Base-by-base conservation (phyloP, 129 eudicot genomes). In the Ambrosia trifida region DNA sequence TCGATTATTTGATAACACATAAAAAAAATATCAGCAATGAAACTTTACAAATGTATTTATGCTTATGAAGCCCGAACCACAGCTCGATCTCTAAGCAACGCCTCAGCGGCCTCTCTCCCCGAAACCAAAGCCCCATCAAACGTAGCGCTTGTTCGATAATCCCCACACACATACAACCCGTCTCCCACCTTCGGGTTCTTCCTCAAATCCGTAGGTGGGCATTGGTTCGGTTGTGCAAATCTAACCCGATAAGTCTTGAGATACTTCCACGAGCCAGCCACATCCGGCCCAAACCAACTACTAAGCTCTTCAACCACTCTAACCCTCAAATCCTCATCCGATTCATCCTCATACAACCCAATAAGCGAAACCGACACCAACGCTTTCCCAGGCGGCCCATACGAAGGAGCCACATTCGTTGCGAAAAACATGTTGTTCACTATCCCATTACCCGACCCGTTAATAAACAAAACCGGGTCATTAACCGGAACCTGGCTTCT, bases 81-180 rank as follows among this genome's bases (percentile, higher is more conserved):
- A 16, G 83, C 81, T 67, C 79, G 72, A 64, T 90, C 94, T 76
- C 71, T 81, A 36, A 95, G 65, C 74, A 95, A 79, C 49, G 96
- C 91, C 77, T 90, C 97, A 1, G 72, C 99, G 4, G 99, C 97
- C 82, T 73, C 81, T 79, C 91, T 72, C 61, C 97, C 99, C 0
- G 99, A 95, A 30, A 90, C 97, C 85, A 95, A 65, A 43, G 99
- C 97, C 59, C 99, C 99, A 68, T 95, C 97, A 66, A 95, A 95
- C 7, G 99, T 95, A 16, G 98, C 96, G 76, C 85, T 86, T 1
- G 97, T 89, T 63, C 77, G 81, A 76, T 89, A 82, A 85, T 94
- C 98, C 33, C 98, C 98, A 69, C 97, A 94, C 62, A 80, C 70
- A 44, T 89, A 94, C 89, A 94, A 75, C 53, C 96, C 93, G 0